Base-by-base conservation (phyloP, 441 rosid genomes). In the Eugenia klotzschiana region DNA sequence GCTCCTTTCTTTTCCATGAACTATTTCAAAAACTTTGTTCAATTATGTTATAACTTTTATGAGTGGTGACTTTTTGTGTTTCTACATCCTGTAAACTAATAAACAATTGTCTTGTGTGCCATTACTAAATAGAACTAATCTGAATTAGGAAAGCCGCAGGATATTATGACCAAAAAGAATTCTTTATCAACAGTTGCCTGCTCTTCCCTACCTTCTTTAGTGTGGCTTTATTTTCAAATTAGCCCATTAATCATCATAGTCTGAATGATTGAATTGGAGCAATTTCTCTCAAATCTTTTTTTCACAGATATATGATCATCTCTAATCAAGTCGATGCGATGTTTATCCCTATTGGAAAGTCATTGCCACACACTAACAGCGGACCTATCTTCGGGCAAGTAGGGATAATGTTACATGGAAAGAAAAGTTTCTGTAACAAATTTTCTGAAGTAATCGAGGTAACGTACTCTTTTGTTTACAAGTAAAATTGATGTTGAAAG, bases 371-470 rank as follows among this genome's bases (percentile, higher is more conserved):
- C 64, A 84, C 79, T 55, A 69, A 80, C 53, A 13, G 50, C 51
- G 55, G 41, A 46, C 64, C 54, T 74, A 87, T 92, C 81, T 93
- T 93, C 87, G 85, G 89, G 50, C 81, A 85, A 83, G 86, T 92
- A 58, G 97, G 97, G 37, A 84, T 93, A 85, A 85, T 93, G 91
- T 91, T 93, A 60, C 93, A 89, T 27, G 95, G 95, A 80, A 91
- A 88, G 85, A 90, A 79, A 58, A 81, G 86, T 60, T 93, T 92
- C 86, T 91, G 87, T 90, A 81, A 88, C 84, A 91, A 91, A 85
- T 91, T 91, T 81, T 80, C 93, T 33, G 72, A 84, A 52, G 83
- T 91, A 83, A 87, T 93, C 88, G 91, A 89, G 94, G 95, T 93
- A 86, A 80, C 8, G 23, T 23, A 23, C 55, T 46, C 51, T 20